Evolutionary conservation across 257 asterid species (phyloP), one percentile per base, ranked within the genome.

Genomic region (Forsythia viridissima): DNA sequence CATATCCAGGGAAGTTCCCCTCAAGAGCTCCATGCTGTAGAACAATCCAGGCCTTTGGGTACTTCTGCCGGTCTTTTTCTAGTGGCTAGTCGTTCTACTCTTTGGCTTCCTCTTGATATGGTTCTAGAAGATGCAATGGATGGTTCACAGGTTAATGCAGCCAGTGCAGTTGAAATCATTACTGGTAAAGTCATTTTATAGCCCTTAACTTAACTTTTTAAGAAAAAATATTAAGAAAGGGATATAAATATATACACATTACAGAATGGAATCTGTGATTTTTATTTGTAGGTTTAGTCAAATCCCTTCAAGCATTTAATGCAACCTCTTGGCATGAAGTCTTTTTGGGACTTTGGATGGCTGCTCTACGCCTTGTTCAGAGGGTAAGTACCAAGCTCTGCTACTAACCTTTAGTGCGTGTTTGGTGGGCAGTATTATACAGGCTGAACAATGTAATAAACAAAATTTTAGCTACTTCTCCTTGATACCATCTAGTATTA

Each of bases 301-400:
- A 91, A 84, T 88, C 96, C 77, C 99, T 95, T 81, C 94, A 92
- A 82, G 99, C 94, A 77, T 87, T 88, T 80, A 89, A 90, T 75
- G 91, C 90, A n/a, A 84, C 94, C 74, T 86, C 96, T 78, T 95
- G 99, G 98, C 96, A 90, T 70, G 97, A 92, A 79, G 85, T 86
- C 43, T 95, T 95, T 86, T 89, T 95, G 74, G 99, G 94, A 79
- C 97, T 95, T 80, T 95, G 99, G 99, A 93, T 93, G 94, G 94
- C 97, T 63, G 96, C 98, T 85, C 89, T 95, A 73, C 95, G 94
- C 83, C 91, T 93, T 71, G 97, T 95, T 75, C 99, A 93, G 84
- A 90, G 99, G 93, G 99, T 93, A 79, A 86, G 94, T 76, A 82
- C 65, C 81, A 72, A 41, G 42, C 74, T 74, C 78, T 52, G 37